Base-by-base conservation (phyloP, 2,329 filamentous ascomycete species). In the Fusarium sp. region DNA sequence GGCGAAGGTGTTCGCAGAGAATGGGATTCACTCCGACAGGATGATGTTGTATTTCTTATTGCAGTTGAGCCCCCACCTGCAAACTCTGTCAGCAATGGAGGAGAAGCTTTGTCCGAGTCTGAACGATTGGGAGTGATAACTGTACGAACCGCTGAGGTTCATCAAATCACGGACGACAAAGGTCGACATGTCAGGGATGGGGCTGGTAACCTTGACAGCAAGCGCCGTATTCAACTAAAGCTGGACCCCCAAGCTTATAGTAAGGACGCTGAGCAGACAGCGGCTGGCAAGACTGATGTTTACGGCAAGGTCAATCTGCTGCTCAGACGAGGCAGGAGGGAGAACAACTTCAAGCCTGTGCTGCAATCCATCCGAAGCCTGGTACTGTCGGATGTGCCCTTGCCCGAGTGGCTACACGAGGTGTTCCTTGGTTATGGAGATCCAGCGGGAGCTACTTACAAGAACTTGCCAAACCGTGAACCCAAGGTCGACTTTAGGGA, bases 371-470 rank as follows among this genome's bases (percentile, higher is more conserved):
- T 99, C 76, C 93, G 92, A 75, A 92, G 89, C 68, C 86, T 99
- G 31, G 92, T 94, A 3, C 84, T 97, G 34, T 94, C 94, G 1
- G 93, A 97, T 72, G 90, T 95, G 20, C 92, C 93, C 8, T 85
- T 98, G 55, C 94, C 96, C 15, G 88, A 91, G 3, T 99, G 96
- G 96, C 85, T 99, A 43, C 94, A 97, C 75, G 96, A 98, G 72
- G 95, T 98, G 11, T 99, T 98, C 79, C 84, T 99, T n/a, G 96
- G 96, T 5, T 98, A 97, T 78, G 96, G 96, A 46, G 95, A 99
- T 79, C 95, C 96, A 60, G 88, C 93, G 31, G 91, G 92, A 61
- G 96, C 96, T 34, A 92, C 90, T 22, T 97, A 97, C 81, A 94
- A 92, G 68, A 91, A 94, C 51, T 82, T 99, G 17, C 82, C 92